Evolutionary conservation across 495 filamentous ascomycete species (phyloP).

Genomic region (Penicillium angulare): DNA sequence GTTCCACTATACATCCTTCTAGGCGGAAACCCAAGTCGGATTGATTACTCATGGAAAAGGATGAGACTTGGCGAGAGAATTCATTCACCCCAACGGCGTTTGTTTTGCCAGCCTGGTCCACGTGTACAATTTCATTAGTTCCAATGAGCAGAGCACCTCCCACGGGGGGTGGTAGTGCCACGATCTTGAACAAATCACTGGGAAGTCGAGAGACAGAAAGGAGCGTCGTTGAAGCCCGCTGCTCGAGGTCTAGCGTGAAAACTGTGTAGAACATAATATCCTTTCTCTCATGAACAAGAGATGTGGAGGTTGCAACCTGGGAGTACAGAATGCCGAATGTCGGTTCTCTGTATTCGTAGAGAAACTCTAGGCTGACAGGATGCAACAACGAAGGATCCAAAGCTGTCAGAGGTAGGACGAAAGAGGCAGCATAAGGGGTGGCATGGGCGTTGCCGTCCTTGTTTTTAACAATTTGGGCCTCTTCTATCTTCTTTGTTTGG

Average conservation of each 20-base stretch:
- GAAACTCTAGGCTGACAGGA: slow-evolving; percentile 87
- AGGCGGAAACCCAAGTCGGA: slow-evolving; percentile 75
- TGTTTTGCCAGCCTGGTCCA: slow-evolving; percentile 92
- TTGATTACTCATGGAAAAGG: slow-evolving; percentile 81
- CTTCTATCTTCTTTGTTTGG: slow-evolving; percentile 10
- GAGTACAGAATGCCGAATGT: slow-evolving; percentile 94
- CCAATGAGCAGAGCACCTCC: slow-evolving; percentile 88
- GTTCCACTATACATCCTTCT: slow-evolving; percentile 78
- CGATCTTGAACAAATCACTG: slow-evolving; percentile 82
- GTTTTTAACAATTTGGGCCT: slow-evolving; percentile 26
- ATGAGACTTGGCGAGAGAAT: slow-evolving; percentile 74
- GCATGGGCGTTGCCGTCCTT: slow-evolving; percentile 57
- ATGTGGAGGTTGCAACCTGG: slow-evolving; percentile 63
- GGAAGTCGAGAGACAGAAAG: slow-evolving; percentile 81
- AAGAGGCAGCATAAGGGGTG: slow-evolving; percentile 85
- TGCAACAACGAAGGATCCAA: slow-evolving; percentile 84
- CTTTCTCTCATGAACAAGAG: slow-evolving; percentile 72
- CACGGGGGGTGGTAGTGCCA: slow-evolving; percentile 80
- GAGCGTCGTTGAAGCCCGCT: slow-evolving; percentile 89
- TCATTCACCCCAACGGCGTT: slow-evolving; percentile 94
- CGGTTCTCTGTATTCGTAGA: slow-evolving; percentile 95
- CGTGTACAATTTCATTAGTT: slow-evolving; percentile 86
- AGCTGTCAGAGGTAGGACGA: slow-evolving; percentile 80
- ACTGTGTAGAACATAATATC: slow-evolving; percentile 88
- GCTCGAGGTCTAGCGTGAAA: slow-evolving; percentile 91